Percentiles rank a stretch among this genome's conserved stretches.
These are phyloP conservation scores for Lachancea quebecensis DNA, from an alignment of 805 yeast genomes.

Conservation along the genomic window DNA sequence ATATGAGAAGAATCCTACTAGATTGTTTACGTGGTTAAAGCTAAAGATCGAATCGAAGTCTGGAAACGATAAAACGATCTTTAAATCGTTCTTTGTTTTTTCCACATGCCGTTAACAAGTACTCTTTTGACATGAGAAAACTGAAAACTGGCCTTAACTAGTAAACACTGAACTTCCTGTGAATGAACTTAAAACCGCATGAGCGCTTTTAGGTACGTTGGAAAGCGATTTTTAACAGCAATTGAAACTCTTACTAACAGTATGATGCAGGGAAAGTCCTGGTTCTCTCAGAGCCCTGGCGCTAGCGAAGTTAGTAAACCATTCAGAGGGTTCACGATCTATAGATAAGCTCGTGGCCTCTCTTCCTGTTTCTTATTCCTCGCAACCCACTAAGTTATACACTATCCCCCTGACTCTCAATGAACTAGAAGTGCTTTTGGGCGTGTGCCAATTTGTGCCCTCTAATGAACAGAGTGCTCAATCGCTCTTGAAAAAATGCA, in stretches of 20 bases:
- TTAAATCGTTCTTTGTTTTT: no score
- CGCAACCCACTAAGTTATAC: slow-evolving; percentile 21
- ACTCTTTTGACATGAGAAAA: background rate
- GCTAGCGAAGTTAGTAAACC: slow-evolving; percentile 1
- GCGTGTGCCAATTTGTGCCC: slow-evolving; percentile 39
- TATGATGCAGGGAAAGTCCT: slow-evolving; percentile 1
- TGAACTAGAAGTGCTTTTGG: slow-evolving; percentile 49
- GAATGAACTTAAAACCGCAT: background rate
- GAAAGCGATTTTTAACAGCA: background rate
- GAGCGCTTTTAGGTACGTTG: slow-evolving; percentile 6
- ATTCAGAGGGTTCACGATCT: slow-evolving; percentile 2
- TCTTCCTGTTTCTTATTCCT: slow-evolving; percentile 25
- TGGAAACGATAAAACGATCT: no score
- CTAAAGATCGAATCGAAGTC: no score
- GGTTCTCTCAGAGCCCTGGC: slow-evolving; percentile 6
- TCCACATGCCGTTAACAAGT: no score
- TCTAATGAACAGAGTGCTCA: slow-evolving; percentile 34
- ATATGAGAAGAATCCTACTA: no score
- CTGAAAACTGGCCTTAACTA: background rate
- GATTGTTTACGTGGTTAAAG: no score
- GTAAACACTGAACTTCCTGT: background rate
- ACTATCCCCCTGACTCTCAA: slow-evolving; percentile 41
- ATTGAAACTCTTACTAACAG: background rate
- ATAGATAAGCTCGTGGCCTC: slow-evolving; percentile 19
- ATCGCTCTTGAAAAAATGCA: slow-evolving; percentile 34